Percentiles rank a stretch among this genome's conserved stretches.
Conservation (phyloP, 2,329 filamentous ascomycete genomes). For the Teratosphaeria gauchensis region DNA sequence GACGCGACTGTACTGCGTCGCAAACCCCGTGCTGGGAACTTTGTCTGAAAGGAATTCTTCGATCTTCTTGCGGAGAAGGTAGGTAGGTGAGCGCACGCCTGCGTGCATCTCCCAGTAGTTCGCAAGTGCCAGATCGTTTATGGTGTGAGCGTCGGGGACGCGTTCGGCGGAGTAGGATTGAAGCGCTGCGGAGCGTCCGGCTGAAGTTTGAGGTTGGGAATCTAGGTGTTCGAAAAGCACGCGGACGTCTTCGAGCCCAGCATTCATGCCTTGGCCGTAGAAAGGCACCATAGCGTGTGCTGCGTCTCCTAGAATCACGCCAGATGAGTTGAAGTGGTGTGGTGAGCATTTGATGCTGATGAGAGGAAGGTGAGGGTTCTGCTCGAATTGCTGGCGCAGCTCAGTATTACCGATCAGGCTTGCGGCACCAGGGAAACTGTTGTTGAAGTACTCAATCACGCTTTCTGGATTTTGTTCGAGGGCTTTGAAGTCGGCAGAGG, state of each 20-base stretch:
- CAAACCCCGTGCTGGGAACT: constrained; percentile 71
- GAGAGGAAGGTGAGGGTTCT: constrained; percentile 82
- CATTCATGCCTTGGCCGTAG: constrained; percentile 97
- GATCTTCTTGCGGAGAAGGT: constrained; percentile 71
- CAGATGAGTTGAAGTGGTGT: constrained; percentile 68
- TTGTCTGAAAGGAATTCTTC: constrained; percentile 75
- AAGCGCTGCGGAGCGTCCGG: constrained; percentile 42
- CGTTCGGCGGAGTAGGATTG: constrained; percentile 66
- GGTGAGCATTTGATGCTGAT: constrained; percentile 90
- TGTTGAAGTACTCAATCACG: constrained; percentile 65
- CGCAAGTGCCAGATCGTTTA: constrained; percentile 81
- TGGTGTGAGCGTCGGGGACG: constrained; percentile 70
- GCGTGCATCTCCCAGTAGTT: constrained; percentile 94
- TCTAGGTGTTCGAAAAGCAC: constrained; percentile 79
- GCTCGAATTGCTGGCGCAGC: constrained; percentile 63
- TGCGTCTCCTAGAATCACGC: constrained; percentile 82
- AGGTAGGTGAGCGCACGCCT: constrained; percentile 67
- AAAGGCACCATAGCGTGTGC: constrained; percentile 98
- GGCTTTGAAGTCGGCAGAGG: constrained; percentile 55
- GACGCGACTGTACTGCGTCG: constrained; percentile 83
- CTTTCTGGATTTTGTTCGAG: constrained; percentile 55
- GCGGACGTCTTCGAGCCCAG: constrained; percentile 86
- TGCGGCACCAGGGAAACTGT: constrained; percentile 79
- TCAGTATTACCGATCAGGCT: constrained; percentile 54
- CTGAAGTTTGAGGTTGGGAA: constrained; percentile 44